Conservation (phyloP, 169 alveolate species). For the Plasmodium ovale region DNA sequence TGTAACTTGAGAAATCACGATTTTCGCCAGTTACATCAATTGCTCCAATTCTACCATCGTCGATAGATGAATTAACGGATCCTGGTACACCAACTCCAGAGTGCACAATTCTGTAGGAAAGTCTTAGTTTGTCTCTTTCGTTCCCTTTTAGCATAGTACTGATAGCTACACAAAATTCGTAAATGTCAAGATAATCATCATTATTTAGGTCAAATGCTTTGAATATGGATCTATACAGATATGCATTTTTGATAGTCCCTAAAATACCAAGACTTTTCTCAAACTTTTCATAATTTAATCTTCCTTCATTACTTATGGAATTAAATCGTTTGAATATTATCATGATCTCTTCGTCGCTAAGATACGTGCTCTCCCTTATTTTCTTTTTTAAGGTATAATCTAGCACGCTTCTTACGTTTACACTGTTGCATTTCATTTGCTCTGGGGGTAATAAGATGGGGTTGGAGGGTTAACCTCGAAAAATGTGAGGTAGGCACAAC, state of each 20-base stretch:
- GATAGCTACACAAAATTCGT: conserved; percentile 85
- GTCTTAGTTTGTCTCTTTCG: conserved; percentile 80
- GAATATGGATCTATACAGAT: conserved; percentile 76
- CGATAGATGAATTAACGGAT: not conserved
- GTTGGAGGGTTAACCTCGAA: too few species aligned
- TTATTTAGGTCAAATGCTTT: conserved; percentile 85
- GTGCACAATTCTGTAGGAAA: conserved; percentile 83
- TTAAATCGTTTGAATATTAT: conserved; percentile 30
- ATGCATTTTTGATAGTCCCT: conserved; percentile 75
- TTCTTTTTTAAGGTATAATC: conserved; percentile 34
- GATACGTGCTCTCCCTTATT: conserved; percentile 32
- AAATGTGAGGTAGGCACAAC: too few species aligned
- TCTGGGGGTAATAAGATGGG: too few species aligned
- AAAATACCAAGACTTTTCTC: conserved; percentile 70
- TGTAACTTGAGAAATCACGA: conserved; percentile 19
- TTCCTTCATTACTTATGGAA: conserved; percentile 17
- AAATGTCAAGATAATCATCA: conserved; percentile 84
- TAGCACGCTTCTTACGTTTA: conserved; percentile 15
- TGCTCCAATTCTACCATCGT: not conserved
- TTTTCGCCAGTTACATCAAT: not conserved
- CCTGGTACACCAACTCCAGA: conserved; percentile 2
- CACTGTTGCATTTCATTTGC: conserved; percentile 40
- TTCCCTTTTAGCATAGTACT: conserved; percentile 85
- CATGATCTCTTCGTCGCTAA: conserved; percentile 40
- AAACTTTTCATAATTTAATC: conserved; percentile 45